Evolutionary conservation across 768 basidiomycete genomes (phyloP), one percentile per base, ranked within the genome.

Genomic region (Panaeolus papilionaceus): DNA sequence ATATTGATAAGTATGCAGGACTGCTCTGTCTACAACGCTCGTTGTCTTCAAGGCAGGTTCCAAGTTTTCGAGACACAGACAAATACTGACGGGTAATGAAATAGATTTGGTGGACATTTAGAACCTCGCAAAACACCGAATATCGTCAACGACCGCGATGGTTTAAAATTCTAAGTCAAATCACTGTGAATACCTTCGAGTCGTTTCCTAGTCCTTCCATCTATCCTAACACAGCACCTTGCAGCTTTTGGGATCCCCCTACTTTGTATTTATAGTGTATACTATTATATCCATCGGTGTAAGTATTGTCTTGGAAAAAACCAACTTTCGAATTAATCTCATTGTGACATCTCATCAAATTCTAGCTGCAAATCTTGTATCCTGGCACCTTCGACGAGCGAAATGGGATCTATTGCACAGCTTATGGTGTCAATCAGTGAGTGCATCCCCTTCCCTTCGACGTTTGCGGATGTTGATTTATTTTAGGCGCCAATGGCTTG

Each of bases 51-150:
- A 58, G 20, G 54, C 33, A 23, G 12, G 26, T 28, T 58, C 9
- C 47, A 9, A 7, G 3, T 23, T 9, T 51, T 20, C 23, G 12
- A 20, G 3, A 26, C 18, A 23, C 23, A 18, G 47, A 6, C 23
- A 9, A 26, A 23, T 26, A 9, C n/a, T 51, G 26, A 51, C 20
- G n/a, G 4, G 11, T 11, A 58, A 23, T 23, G 26, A 51, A 47
- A 33, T 18, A 58, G 54, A 58, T 58, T 28, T 58, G 54, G 54
- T 58, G 54, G 54, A 58, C 54, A 33, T 58, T 58, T 18, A 58
- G 54, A 33, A 28, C 26, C 26, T 58, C 54, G 28, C 54, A 58
- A 12, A 58, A 58, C 54, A 58, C 54, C 1, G 54, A 58, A 58
- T 58, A 58, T 10, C 54, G 28, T 5, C 26, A 28, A 37, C 14